phyloP scores from a whole-genome alignment of 345 rosid genomes.

The Salix suchowensis region DNA sequence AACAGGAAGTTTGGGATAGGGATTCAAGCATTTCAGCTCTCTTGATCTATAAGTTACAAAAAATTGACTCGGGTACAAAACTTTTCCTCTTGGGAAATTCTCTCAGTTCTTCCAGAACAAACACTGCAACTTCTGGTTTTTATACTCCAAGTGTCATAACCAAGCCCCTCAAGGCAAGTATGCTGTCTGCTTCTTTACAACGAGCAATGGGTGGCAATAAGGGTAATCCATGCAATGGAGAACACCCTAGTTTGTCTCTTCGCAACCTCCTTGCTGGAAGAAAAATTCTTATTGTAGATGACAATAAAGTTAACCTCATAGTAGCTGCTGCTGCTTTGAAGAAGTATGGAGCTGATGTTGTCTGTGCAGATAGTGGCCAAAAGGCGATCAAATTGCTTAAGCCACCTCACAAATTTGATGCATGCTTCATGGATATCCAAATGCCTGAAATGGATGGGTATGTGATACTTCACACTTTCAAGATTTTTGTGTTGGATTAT shows the following conservation, averaged over 20 bases:
- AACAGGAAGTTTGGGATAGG: constrained; percentile 78
- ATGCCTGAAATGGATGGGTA: constrained; percentile 99
- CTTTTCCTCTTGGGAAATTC: constrained; percentile 62
- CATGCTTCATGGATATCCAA: constrained; percentile 99
- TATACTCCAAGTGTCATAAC: constrained; percentile 44
- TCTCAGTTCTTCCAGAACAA: constrained; percentile 29
- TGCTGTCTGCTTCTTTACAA: constrained; percentile 77
- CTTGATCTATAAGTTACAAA: constrained; percentile 37
- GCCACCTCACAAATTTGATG: constrained; percentile 82
- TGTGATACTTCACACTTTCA: constrained; percentile 4
- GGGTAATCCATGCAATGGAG: constrained; percentile 54
- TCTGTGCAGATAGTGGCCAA: constrained; percentile 59
- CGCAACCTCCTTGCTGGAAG: constrained; percentile 67
- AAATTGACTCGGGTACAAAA: constrained; percentile 38
- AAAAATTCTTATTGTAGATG: constrained; percentile 79
- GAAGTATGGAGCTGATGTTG: constrained; percentile 91
- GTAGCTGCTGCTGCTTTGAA: constrained; percentile 92
- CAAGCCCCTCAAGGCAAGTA: constrained; percentile 84
- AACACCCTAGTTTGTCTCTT: constrained; percentile 49
- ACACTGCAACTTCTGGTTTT: constrained; percentile 21
- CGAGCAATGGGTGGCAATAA: constrained; percentile 67
- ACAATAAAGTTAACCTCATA: constrained; percentile 76
- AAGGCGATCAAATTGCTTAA: constrained; percentile 55
- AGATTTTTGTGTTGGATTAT: not conserved
- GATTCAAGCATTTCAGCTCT: constrained; percentile 39